Conservation (phyloP, 1,284 basidiomycete species). For the Tetrapyrgos nigripes region DNA sequence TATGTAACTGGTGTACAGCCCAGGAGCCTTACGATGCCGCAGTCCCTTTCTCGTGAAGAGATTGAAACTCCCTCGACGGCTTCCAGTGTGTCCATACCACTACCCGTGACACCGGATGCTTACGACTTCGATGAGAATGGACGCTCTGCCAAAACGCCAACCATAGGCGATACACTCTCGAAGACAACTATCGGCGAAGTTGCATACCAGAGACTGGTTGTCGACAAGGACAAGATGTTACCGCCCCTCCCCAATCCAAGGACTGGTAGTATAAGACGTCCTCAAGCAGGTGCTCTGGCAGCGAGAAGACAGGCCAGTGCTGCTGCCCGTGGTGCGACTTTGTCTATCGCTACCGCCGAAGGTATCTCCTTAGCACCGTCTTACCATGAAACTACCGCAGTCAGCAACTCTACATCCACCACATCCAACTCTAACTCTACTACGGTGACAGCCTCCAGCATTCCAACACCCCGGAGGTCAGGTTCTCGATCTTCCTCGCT, state of each 20-base stretch:
- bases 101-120: slow-evolving; percentile 51
- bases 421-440: not conserved
- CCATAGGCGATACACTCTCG: not conserved
- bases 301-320: slow-evolving; percentile 1
- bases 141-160: not conserved
- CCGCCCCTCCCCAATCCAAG: slow-evolving; percentile 26
- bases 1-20: no score
- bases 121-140: slow-evolving; percentile 18
- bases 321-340: not conserved
- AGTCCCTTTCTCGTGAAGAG: slow-evolving; percentile 21
- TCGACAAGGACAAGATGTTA: slow-evolving; percentile 28
- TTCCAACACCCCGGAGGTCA: not conserved
- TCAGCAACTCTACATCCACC: not conserved
- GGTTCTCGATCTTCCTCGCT: not conserved
- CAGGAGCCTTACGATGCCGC: no score
- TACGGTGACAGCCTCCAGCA: not conserved
- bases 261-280: slow-evolving; percentile 22
- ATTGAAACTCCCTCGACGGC: slow-evolving; percentile 39
- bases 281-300: slow-evolving; percentile 4
- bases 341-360: not conserved
- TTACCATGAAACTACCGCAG: no score
- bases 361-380: no score
- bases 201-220: not conserved
- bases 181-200: not conserved
- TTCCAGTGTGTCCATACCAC: slow-evolving; percentile 50